phyloP scores from a whole-genome alignment of 2,329 filamentous ascomycete species.

The Alternaria alternata region DNA sequence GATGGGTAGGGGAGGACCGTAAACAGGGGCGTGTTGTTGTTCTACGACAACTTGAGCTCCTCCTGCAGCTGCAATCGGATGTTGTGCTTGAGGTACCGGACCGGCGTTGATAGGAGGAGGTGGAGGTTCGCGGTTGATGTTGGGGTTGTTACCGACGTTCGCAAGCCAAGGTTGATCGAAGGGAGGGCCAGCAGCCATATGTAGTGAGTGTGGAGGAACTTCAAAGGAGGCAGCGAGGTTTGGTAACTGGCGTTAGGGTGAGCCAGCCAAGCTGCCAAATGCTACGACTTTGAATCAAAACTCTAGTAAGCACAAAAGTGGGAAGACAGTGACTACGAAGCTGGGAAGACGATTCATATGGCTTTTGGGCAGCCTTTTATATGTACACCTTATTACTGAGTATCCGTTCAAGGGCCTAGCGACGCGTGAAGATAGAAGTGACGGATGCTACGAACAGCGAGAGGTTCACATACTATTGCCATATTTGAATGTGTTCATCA shows the following conservation, averaged over 20 bases:
- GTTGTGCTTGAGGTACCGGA: conserved; percentile 17
- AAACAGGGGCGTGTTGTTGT: conserved; percentile 34
- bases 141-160: conserved; percentile 46
- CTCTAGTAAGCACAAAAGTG: background rate
- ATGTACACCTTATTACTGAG: background rate
- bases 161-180: conserved; percentile 37
- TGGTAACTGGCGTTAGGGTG: background rate
- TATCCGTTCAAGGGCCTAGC: conserved; percentile 1
- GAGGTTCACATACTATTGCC: conserved; percentile 3
- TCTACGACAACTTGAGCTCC: conserved; percentile 27
- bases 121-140: conserved; percentile 45
- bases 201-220: background rate
- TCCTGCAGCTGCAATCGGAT: conserved; percentile 1
- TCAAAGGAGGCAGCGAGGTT: background rate
- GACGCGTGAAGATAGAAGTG: conserved; percentile 26
- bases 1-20: conserved; percentile 32
- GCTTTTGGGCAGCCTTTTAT: conserved; percentile 2
- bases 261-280: background rate
- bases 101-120: conserved; percentile 36
- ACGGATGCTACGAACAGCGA: conserved; percentile 16
- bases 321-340: background rate
- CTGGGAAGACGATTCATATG: background rate
- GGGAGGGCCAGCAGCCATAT: conserved; percentile 41
- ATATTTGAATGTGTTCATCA: background rate
- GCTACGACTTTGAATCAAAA: background rate